Conservation (phyloP, 768 basidiomycete genomes). For the Agaricus bisporus region DNA sequence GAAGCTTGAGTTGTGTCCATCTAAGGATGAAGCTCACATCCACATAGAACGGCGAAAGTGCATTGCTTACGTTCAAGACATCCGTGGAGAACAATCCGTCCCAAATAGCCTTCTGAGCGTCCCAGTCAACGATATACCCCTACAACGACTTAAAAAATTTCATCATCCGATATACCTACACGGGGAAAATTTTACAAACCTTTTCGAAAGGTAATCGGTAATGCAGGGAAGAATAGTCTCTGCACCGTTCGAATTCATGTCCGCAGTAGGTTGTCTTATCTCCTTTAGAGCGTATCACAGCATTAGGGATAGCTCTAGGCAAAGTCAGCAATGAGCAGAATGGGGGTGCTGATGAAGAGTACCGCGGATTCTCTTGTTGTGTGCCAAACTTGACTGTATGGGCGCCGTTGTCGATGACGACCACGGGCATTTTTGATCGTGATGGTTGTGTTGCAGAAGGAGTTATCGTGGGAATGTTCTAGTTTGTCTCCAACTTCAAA, state of each 20-base stretch:
- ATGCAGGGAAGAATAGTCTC: conserved; percentile 74
- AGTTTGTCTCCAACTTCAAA: too few relatives aligned
- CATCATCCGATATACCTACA: conserved; percentile 8
- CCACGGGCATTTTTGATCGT: conserved; percentile 24
- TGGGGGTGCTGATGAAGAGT: background rate
- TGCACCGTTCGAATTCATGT: conserved; percentile 74
- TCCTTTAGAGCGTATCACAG: conserved; percentile 77
- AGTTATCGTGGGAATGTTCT: background rate
- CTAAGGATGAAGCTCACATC: conserved; percentile 28
- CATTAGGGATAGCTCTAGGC: conserved; percentile 68
- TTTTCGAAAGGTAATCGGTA: conserved; percentile 87
- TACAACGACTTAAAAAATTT: conserved; percentile 27
- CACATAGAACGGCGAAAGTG: background rate
- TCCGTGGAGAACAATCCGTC: conserved; percentile 80
- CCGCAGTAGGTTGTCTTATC: conserved; percentile 82
- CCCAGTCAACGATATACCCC: conserved; percentile 95
- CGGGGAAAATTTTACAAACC: conserved; percentile 32
- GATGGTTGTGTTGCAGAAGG: conserved; percentile 9
- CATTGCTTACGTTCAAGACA: conserved; percentile 49
- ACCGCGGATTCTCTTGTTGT: conserved; percentile 23
- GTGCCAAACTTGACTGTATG: conserved; percentile 74
- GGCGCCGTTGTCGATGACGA: conserved; percentile 88
- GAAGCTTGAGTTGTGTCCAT: conserved; percentile 67
- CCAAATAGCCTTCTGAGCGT: conserved; percentile 92
- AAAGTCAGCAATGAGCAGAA: conserved; percentile 9